Base-by-base conservation (phyloP, 306 rosid genomes). In the Cyamopsis tetragonoloba region DNA sequence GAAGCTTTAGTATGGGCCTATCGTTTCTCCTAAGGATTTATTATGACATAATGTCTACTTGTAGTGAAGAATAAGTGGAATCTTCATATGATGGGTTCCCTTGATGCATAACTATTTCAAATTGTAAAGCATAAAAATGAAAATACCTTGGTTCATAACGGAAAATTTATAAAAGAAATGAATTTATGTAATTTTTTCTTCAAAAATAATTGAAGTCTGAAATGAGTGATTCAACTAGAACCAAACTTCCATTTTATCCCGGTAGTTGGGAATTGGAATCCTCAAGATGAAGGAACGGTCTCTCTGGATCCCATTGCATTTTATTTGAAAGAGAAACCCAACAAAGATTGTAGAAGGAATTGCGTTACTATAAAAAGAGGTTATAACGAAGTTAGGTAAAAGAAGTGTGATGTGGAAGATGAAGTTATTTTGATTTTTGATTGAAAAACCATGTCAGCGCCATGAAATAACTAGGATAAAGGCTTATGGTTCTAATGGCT, bases 11-110 rank as follows among this genome's bases (percentile, higher is more conserved):
- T 66, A 7, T 12, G 1, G n/a, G 13, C 54, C 43, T 41, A 23
- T 22, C 4, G 42, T 61, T 65, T 73, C 51, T 66, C 13, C 56
- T 62, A n/a, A 58, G 49, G 28, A 32, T 50, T 70, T 62, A 24
- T 6, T 80, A 70, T 41, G 47, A 41, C 53, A 64, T 70, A 14
- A 51, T 35, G 66, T 55, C n/a, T 53, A n/a, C 11, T 57, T 62
- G 34, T 74, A 37, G 61, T 32, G 34, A 67, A 34, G 42, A 62
- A 62, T 62, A 43, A 12, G 27, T 53, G 28, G 41, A 73, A 27
- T 67, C 54, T 27, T 10, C 44, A 43, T 14, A 24, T 57, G 62
- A 28, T 8, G 62, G 19, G 49, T 12, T 14, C 57, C 64, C 47
- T 50, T 72, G 56, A 38, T 26, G 63, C 57, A 30, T 14, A 19